Evolutionary conservation across 176 grass and related monocot genomes (phyloP).

Genomic region (Bromus sterilis): DNA sequence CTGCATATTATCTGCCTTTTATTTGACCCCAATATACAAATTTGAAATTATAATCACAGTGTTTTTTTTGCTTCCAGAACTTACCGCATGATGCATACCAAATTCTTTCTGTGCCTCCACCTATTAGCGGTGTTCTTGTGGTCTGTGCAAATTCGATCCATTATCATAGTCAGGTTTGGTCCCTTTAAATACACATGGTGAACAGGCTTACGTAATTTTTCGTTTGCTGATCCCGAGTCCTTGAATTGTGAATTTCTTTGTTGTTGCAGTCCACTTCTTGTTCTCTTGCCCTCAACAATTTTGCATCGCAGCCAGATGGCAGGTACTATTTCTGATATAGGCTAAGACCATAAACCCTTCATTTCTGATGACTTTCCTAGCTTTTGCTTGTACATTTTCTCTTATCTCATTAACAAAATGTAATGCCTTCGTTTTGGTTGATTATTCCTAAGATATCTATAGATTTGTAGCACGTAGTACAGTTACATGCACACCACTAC

Average conservation of each 20-base stretch:
- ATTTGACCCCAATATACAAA: not conserved
- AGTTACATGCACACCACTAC: not conserved
- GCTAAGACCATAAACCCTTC: not conserved
- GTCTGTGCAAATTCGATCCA: slow-evolving; percentile 86
- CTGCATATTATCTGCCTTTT: not conserved
- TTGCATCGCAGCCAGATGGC: slow-evolving; percentile 60
- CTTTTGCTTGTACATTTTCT: not conserved
- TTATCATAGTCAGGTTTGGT: slow-evolving; percentile 84
- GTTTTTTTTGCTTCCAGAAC: slow-evolving; percentile 46
- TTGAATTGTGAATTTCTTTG: slow-evolving; percentile 13
- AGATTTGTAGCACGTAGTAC: not conserved
- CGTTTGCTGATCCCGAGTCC: not conserved
- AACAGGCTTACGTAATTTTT: slow-evolving; percentile 4
- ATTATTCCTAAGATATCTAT: not conserved
- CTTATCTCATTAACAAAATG: not conserved
- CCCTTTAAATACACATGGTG: slow-evolving; percentile 2
- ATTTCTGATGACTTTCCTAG: not conserved
- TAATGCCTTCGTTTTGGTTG: not conserved
- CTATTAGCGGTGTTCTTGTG: slow-evolving; percentile 91
- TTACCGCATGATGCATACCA: slow-evolving; percentile 90
- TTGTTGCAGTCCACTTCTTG: slow-evolving; percentile 78
- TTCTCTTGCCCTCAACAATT: slow-evolving; percentile 82
- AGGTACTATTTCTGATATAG: slow-evolving; percentile 40
- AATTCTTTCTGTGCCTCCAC: slow-evolving; percentile 82
- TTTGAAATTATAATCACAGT: slow-evolving; percentile 14